Evolutionary conservation across 352 stramenopile genomes (phyloP), one percentile per base, ranked within the genome.

Genomic region (Phytophthora podocarpi): DNA sequence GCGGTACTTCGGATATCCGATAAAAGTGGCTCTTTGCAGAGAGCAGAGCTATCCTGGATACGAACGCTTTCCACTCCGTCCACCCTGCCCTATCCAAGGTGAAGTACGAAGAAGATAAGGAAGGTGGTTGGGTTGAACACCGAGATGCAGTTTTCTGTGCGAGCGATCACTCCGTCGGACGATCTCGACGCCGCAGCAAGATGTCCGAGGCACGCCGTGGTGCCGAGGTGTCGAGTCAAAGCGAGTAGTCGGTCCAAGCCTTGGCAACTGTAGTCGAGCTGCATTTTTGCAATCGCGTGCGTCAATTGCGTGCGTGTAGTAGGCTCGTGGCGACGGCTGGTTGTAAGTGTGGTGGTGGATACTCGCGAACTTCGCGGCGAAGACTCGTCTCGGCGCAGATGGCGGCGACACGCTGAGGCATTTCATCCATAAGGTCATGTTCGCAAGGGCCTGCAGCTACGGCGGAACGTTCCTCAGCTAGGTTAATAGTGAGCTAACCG

Each of bases 211-310:
- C 40, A 52, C 21, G 11, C 6, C 3, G 23, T 15, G 15, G 37
- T n/a, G 26, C 12, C 23, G 26, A 30, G 21, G 2, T 18, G 16
- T 23, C 31, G 23, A 54, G 46, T 28, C 45, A 36, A 35, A 11
- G 8, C 39, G 20, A 13, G 18, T 54, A 51, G 42, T 60, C 40
- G 26, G 51, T 51, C 37, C 36, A n/a, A 9, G 27, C 21, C 27
- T 13, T 21, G 37, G 5, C 52, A 61, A 68, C 59, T 55, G 36
- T 51, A 52, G 56, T 52, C 40, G 30, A 52, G 30, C n/a, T 7
- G 31, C 36, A 61, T 59, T 69, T 68, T 54, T 62, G 60, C 53
- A 69, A 69, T 69, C 53, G 59, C 43, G 23, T 52, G 37, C 59
- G 34, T 45, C 21, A 16, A 37, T 57, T 51, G 47, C 45, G 56